Base-by-base conservation (phyloP, 2,329 filamentous ascomycete species). In the Metarhizium brunneum region DNA sequence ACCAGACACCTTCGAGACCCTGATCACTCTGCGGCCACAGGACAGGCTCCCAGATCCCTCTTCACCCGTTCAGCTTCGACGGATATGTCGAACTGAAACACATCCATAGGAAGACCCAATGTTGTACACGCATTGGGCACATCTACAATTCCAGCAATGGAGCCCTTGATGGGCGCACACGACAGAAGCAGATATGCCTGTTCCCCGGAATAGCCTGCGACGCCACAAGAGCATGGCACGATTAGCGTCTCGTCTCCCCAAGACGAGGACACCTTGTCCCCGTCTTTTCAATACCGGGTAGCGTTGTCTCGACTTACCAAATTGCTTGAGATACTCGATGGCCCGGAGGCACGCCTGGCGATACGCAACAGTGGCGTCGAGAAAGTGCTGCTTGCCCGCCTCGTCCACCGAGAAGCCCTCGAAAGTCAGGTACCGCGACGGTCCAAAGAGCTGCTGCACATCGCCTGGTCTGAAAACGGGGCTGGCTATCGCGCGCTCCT, bases 61-160 rank as follows among this genome's bases (percentile, higher is more conserved):
- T 62, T 63, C 20, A 57, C 54, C 30, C 62, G 56, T n/a, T 58
- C 60, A 1, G 58, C 58, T 35, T 66, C 64, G 16, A 66, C 52
- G 1, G 84, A 82, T 62, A 96, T 92, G 67, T 96, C 91, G 70
- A 96, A 95, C 66, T 94, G 89, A 64, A 96, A 96, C 54, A 96
- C 95, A 71, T 96, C 92, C 78, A 95, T 90, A 1, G 92, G 92
- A 54, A 96, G 68, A 0, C 90, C 91, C 57, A 96, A 75, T 0
- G 92, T 96, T 4, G 91, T 95, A 66, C 92, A 96, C 0, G 88
- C 89, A 67, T 96, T 95, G 0, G 91, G 91, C 51, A 95, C 89
- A 69, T 95, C 90, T 8, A 95, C 91, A 56, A 96, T 87, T 0
- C 92, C 91, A 1, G 90, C 92, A 53, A 96, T 82, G 66, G 95